Base-by-base conservation (phyloP, 139 green algal genomes). In the Chlorella sp. region DNA sequence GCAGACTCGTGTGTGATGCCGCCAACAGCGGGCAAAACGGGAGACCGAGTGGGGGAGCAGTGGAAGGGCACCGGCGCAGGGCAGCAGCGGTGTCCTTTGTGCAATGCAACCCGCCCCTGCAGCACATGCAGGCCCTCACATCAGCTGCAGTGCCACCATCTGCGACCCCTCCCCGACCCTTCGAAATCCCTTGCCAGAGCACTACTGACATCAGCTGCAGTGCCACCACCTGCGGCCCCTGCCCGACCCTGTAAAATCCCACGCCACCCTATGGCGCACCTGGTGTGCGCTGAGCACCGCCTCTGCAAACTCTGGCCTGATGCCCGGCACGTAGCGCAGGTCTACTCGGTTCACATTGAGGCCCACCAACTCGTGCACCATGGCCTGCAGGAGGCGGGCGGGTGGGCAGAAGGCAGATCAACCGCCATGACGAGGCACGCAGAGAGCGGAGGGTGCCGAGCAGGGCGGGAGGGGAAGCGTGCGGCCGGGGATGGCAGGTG, bases 331-430 rank as follows among this genome's bases (percentile, higher is more conserved):
- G 15, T 91, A 81, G 32, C 39, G 81, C n/a, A 96, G 81, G 60
- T 93, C 77, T 0, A 94, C 90, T 4, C 87, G 76, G 64, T 96
- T 96, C 48, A 22, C 34, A 28, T 15, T 24, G 21, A 98, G 93
- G n/a, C 96, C 96, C 3, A 99, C 53, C n/a, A 99, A 93, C 93
- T 99, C 96, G 85, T 99, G 97, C 15, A 98, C 93, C 97, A 99
- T 99, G 76, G 97, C 97, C 88, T 97, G 94, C 88, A 36, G n/a
- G 42, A 11, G 37, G 37, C 9, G 40, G 61, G 36, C 40, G 40
- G 0, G 40, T 21, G 28, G 21, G 40, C 7, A 0, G 40, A 32
- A 34, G 7, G 40, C 21, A 86, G 5, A 18, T 68, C 18, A 18
- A 14, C 60, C 60, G 60, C 15, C 60, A 14, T 26, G 60, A 18